Conservation (phyloP, 352 stramenopile genomes). For the Phytopythium aichiense region DNA sequence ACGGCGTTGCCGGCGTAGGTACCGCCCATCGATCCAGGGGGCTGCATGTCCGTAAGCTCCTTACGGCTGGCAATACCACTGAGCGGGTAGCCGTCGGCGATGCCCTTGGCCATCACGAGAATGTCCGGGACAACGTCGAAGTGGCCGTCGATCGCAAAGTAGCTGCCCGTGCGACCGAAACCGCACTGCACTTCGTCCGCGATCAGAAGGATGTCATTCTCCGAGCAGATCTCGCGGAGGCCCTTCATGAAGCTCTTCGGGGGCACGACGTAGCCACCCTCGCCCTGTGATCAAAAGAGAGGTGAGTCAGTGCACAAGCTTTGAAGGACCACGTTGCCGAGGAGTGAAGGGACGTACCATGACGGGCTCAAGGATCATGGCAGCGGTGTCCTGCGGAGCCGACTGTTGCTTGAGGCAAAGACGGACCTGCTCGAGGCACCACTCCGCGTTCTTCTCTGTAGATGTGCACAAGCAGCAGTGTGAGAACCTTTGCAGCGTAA, state of each 20-base stretch:
- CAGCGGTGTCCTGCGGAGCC: conserved; percentile 79
- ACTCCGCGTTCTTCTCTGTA: conserved; percentile 52
- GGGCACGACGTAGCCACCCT: conserved; percentile 90
- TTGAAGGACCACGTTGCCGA: not conserved
- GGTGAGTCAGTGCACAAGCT: not conserved
- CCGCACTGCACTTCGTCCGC: conserved; percentile 91
- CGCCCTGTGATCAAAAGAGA: conserved; percentile 33
- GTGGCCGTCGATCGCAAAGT: conserved; percentile 87
- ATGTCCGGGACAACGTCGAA: conserved; percentile 89
- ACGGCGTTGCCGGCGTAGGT: conserved; percentile 93
- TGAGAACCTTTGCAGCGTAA: not conserved
- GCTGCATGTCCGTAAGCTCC: conserved; percentile 81
- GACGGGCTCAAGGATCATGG: conserved; percentile 90
- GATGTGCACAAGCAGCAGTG: conserved; percentile 1
- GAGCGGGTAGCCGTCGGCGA: conserved; percentile 90
- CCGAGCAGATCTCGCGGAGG: conserved; percentile 87
- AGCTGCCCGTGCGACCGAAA: conserved; percentile 83
- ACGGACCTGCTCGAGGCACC: conserved; percentile 82
- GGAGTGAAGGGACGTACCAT: conserved; percentile 21
- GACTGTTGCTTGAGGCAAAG: conserved; percentile 90
- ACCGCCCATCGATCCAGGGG: conserved; percentile 89
- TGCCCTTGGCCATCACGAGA: conserved; percentile 92
- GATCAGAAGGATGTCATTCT: conserved; percentile 92
- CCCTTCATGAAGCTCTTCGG: conserved; percentile 91
- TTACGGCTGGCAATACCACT: conserved; percentile 86